Conservation (phyloP, 176 grass and related monocot species). For the Miscanthus lutarioriparius region DNA sequence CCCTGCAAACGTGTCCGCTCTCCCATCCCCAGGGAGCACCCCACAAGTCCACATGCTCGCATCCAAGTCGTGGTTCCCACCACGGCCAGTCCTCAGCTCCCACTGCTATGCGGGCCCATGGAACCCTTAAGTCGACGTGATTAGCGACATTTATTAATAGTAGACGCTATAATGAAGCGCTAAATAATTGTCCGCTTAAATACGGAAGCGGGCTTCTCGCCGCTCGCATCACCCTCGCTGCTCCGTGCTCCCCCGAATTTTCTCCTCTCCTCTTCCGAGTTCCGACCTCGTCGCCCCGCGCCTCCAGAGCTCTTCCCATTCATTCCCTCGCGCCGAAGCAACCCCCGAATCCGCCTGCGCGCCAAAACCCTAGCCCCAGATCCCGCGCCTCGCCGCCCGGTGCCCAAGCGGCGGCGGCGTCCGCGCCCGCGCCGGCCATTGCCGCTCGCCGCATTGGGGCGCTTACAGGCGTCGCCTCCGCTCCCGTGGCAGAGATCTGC, state of each 20-base stretch:
- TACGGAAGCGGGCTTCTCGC: conserved; percentile 25
- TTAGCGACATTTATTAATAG: background rate
- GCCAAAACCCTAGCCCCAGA: conserved; percentile 34
- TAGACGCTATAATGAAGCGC: background rate
- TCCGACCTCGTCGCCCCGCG: conserved; percentile 33
- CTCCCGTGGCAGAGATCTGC: conserved; percentile 33
- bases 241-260: background rate
- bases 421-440: conserved; percentile 18
- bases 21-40: background rate
- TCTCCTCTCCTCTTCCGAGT: conserved; percentile 16
- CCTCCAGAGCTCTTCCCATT: background rate
- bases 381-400: conserved; percentile 17
- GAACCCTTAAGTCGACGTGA: background rate
- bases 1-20: background rate
- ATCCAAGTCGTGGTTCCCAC: background rate
- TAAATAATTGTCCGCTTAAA: conserved; percentile 42
- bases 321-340: conserved; percentile 36
- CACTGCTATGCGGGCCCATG: background rate
- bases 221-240: background rate
- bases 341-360: conserved; percentile 14
- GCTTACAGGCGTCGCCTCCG: background rate
- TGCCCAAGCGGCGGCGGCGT: background rate
- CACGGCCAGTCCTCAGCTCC: too few relatives aligned
- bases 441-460: conserved; percentile 29
- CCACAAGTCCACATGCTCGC: background rate